phyloP scores from a whole-genome alignment of 805 yeast species.

The Candida ulmi region DNA sequence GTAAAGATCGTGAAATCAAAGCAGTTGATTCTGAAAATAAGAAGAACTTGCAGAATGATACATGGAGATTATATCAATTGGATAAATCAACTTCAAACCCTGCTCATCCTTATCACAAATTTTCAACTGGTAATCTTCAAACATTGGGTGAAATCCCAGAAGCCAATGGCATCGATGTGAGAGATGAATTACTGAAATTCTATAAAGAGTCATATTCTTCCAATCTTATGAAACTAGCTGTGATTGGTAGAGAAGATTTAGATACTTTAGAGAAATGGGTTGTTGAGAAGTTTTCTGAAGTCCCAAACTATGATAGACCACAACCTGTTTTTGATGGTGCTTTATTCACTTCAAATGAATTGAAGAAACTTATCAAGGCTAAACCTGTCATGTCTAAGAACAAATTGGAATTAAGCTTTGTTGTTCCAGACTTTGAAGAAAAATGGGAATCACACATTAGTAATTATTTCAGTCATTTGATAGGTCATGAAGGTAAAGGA shows the following conservation, averaged over 20 bases:
- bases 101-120: slow-evolving; percentile 78
- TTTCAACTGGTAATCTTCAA: slow-evolving; percentile 80
- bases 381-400: slow-evolving; percentile 81
- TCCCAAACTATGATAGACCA: slow-evolving; percentile 41
- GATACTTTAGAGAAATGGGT: slow-evolving; percentile 72
- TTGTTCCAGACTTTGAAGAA: slow-evolving; percentile 70
- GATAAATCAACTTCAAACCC: slow-evolving; percentile 71
- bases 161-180: slow-evolving; percentile 58
- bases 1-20: slow-evolving; percentile 86
- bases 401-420: slow-evolving; percentile 60
- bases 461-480: slow-evolving; percentile 67
- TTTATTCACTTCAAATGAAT: slow-evolving; percentile 44
- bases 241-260: slow-evolving; percentile 76
- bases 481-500: slow-evolving; percentile 93
- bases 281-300: slow-evolving; percentile 52
- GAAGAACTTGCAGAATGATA: slow-evolving; percentile 85
- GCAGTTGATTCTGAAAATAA: slow-evolving; percentile 97
- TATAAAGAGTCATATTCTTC: slow-evolving; percentile 72
- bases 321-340: slow-evolving; percentile 34
- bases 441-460: slow-evolving; percentile 67
- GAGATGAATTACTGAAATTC: slow-evolving; percentile 76
- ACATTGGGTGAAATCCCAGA: slow-evolving; percentile 71
- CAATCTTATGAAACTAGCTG: slow-evolving; percentile 81
- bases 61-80: slow-evolving; percentile 84
- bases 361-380: slow-evolving; percentile 53